phyloP scores from a whole-genome alignment of 148 eudicot genomes.

The Amaranthus hypochondriacus region DNA sequence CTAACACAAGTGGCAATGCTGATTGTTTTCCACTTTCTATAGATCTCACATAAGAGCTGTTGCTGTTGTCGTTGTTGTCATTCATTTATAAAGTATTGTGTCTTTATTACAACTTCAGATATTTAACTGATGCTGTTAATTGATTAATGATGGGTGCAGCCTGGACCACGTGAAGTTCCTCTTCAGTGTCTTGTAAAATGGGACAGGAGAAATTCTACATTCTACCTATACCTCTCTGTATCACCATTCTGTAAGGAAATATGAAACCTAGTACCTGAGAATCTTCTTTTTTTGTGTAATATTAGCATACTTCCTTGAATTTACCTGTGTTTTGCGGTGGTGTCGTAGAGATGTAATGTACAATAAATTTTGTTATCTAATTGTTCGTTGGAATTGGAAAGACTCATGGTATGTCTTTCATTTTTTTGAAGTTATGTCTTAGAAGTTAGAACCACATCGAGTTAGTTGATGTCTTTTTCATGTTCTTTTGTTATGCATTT shows the following conservation, averaged over 20 bases:
- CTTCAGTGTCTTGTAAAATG: slow-evolving; percentile 87
- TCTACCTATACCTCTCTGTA: slow-evolving; percentile 79
- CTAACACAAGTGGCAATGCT: too few species aligned
- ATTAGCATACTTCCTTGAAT: background rate
- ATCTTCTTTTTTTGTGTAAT: background rate
- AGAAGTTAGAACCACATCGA: background rate
- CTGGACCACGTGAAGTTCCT: slow-evolving; percentile 79
- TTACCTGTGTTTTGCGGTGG: background rate
- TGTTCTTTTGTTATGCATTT: too few species aligned
- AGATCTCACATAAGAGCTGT: background rate
- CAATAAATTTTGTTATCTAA: too few species aligned
- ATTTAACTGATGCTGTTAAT: background rate
- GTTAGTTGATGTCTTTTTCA: too few species aligned
- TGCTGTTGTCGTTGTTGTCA: background rate
- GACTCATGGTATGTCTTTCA: too few species aligned
- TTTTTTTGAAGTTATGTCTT: background rate
- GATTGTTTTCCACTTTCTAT: background rate
- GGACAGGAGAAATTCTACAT: slow-evolving; percentile 74
- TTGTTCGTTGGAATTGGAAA: too few species aligned
- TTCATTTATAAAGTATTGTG: background rate
- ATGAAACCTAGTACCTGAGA: background rate
- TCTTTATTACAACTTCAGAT: background rate
- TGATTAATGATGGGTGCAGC: slow-evolving; percentile 43
- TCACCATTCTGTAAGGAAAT: slow-evolving; percentile 59
- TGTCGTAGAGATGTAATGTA: too few species aligned